phyloP scores from a whole-genome alignment of 768 basidiomycete species.

The Trametes villosa region DNA sequence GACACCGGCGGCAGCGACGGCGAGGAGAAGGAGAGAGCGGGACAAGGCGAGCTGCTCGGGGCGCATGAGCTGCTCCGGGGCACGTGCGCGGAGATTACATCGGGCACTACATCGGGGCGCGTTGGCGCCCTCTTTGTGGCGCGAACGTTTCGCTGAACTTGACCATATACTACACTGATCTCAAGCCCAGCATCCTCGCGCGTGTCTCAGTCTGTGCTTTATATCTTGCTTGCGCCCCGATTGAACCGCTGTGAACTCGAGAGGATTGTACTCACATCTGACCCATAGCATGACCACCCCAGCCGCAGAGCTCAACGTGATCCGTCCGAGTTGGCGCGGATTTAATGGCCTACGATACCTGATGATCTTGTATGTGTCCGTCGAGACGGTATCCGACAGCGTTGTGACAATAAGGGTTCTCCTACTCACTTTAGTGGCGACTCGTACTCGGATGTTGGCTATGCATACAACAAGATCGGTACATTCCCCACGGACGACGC shows the following conservation, averaged over 20 bases:
- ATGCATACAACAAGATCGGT: conserved; percentile 11
- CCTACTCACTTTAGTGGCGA: conserved; percentile 53
- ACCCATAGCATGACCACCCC: not conserved
- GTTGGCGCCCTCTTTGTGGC: not conserved
- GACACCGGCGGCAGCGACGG: not conserved
- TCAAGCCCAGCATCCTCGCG: too few species aligned
- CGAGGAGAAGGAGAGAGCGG: conserved; percentile 8
- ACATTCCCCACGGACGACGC: conserved; percentile 42
- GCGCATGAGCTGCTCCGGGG: not conserved
- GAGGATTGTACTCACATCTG: too few species aligned
- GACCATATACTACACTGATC: too few species aligned
- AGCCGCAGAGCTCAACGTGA: not conserved
- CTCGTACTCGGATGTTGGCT: conserved; percentile 55
- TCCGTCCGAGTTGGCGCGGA: conserved; percentile 46
- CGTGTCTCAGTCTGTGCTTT: too few species aligned
- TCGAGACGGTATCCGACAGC: not conserved
- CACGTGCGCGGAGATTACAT: conserved; percentile 10
- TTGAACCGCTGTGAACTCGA: not conserved
- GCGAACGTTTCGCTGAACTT: not conserved
- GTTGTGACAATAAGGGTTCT: not conserved
- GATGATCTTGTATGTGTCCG: conserved; percentile 55
- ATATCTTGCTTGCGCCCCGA: too few species aligned
- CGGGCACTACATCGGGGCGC: not conserved
- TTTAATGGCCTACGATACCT: conserved; percentile 46
- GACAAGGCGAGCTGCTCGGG: conserved; percentile 12